phyloP scores from a whole-genome alignment of 2,329 filamentous ascomycete species.

The Periglandula ipomoeae region DNA sequence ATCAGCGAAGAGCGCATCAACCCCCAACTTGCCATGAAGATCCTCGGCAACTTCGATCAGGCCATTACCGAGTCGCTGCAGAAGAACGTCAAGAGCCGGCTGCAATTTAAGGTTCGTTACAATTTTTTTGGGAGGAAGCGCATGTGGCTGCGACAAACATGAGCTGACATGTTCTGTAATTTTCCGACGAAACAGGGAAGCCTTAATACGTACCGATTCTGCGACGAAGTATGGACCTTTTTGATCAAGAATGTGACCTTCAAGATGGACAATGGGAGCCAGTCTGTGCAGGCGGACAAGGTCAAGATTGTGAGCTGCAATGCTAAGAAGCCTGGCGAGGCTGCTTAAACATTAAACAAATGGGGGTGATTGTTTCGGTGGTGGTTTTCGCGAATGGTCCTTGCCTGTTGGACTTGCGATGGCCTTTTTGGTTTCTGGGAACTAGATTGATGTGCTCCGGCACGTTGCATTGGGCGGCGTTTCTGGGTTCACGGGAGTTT shows the following conservation, averaged over 20 bases:
- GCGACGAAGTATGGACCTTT: constrained; percentile 99
- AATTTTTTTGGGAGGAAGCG: background rate
- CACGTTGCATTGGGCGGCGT: constrained; percentile 13
- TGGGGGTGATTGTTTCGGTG: no score
- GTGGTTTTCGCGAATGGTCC: no score
- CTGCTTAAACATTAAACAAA: constrained; percentile 1
- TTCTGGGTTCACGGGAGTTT: background rate
- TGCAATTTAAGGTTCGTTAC: constrained; percentile 80
- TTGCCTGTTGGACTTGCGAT: no score
- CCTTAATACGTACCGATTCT: constrained; percentile 97
- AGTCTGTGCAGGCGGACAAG: constrained; percentile 72
- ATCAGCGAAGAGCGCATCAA: constrained; percentile 94
- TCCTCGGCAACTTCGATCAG: constrained; percentile 90
- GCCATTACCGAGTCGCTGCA: constrained; percentile 84
- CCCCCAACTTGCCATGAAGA: constrained; percentile 97
- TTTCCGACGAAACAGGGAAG: no score
- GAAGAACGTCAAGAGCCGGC: constrained; percentile 81
- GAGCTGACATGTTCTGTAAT: no score
- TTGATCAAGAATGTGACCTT: constrained; percentile 98
- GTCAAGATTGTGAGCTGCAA: constrained; percentile 99
- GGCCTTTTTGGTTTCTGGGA: background rate
- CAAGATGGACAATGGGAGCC: constrained; percentile 78
- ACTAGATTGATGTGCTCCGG: background rate
- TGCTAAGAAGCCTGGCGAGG: constrained; percentile 58
- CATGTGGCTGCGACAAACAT: no score